phyloP scores from a whole-genome alignment of 2,329 filamentous ascomycete species.

The Hysterium pulicare region DNA sequence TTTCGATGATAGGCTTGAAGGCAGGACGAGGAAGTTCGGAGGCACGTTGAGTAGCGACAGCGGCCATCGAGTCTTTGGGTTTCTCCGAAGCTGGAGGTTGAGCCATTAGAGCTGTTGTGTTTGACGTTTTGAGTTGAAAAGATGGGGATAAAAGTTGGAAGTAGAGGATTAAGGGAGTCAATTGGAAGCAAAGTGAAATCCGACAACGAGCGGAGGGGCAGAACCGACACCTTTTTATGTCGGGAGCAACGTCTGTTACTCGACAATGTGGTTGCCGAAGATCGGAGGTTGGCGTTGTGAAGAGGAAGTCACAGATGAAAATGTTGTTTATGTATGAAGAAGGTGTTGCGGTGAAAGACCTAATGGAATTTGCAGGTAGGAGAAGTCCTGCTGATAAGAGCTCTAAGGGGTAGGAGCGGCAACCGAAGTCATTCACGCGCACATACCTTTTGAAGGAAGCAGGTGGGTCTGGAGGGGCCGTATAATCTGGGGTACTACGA shows the following conservation, averaged over 20 bases:
- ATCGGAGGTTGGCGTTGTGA: no score
- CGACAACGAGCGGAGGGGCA: not conserved
- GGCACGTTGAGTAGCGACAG: conserved; percentile 26
- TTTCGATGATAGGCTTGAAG: conserved; percentile 34
- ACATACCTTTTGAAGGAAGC: no score
- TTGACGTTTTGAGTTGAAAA: not conserved
- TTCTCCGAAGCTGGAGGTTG: not conserved
- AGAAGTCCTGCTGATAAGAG: no score
- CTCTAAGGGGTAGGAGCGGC: no score
- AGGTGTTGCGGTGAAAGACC: no score
- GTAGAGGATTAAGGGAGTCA: not conserved
- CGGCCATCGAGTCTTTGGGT: conserved; percentile 15
- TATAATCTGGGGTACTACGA: not conserved
- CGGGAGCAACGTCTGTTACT: no score
- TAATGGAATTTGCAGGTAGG: no score
- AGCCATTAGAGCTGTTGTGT: not conserved
- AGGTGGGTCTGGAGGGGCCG: not conserved
- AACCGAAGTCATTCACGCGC: no score
- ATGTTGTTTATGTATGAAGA: no score
- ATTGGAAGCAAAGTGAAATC: not conserved
- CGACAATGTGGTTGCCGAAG: no score
- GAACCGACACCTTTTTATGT: no score
- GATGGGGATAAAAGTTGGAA: not conserved
- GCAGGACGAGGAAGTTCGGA: conserved; percentile 25
- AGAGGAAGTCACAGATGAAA: no score